Conservation (phyloP, 805 yeast species). For the Lachancea mirantina region DNA sequence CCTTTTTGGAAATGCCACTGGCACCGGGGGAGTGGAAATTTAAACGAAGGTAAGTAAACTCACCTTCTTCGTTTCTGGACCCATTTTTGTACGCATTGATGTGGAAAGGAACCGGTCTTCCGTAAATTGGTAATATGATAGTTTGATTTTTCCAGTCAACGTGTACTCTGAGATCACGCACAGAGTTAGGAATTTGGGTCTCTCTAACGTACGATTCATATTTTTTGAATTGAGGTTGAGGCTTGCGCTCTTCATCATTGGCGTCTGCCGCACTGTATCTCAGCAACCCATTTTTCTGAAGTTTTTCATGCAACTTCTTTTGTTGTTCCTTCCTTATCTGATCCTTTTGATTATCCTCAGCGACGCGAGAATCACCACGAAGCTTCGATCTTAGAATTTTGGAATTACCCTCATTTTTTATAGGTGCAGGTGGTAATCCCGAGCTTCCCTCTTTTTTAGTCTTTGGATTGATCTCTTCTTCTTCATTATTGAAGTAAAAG, state of each 20-base stretch:
- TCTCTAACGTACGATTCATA: constrained; percentile 94
- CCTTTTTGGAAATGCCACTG: constrained; percentile 60
- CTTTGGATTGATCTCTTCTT: constrained; percentile 37
- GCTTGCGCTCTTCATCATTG: constrained; percentile 41
- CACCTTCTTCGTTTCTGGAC: constrained; percentile 93
- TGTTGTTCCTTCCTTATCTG: constrained; percentile 78
- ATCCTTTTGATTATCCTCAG: constrained; percentile 70
- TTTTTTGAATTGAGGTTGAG: constrained; percentile 64
- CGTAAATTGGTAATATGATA: constrained; percentile 81
- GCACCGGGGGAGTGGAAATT: constrained; percentile 92
- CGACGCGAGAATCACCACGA: constrained; percentile 61
- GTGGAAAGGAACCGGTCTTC: constrained; percentile 97
- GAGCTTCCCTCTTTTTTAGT: constrained; percentile 34
- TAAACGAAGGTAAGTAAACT: constrained; percentile 79
- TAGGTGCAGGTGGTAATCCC: constrained; percentile 25
- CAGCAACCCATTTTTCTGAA: constrained; percentile 80
- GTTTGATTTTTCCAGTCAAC: constrained; percentile 87
- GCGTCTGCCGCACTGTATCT: constrained; percentile 78
- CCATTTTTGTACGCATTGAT: constrained; percentile 91
- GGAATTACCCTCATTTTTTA: constrained; percentile 37
- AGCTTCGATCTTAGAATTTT: constrained; percentile 71
- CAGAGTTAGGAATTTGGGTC: constrained; percentile 78
- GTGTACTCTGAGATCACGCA: constrained; percentile 76
- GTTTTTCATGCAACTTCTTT: constrained; percentile 69
- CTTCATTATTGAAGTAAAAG: constrained; percentile 73